Base-by-base conservation (phyloP, 345 rosid genomes). In the Melastoma malabathricum region DNA sequence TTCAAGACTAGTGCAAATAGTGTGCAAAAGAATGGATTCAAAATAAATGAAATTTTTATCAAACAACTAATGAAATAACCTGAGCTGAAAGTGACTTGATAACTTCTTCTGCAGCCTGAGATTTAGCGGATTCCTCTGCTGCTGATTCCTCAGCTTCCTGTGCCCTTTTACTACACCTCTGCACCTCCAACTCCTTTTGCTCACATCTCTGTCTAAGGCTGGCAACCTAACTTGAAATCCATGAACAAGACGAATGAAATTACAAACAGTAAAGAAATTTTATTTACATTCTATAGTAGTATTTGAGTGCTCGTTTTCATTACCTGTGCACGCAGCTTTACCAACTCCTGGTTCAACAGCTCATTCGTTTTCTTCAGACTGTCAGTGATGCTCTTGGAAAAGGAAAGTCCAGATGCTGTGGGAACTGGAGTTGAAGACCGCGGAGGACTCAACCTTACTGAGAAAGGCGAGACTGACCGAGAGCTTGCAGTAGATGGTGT, bases 281-380 rank as follows among this genome's bases (percentile, higher is more conserved):
- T 19, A 18, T 10, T 15, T 15, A 31, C 13, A 29, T 18, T 39
- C 17, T 29, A 31, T n/a, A 39, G 47, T 22, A 22, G 44, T 15
- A 15, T 22, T 25, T 23, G 10, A 44, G 20, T n/a, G 38, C 31
- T 2, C 15, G 14, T 10, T 14, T 3, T 18, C 31, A 31, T 50
- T 79, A 89, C 98, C 93, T 92, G 98, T 52, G 71, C 62, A n/a
- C 89, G 96, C 70, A 92, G 73, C 70, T 73, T 84, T 12, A 82
- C 66, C 55, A 87, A 82, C 67, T 92, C 98, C 55, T 84, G 95
- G 67, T 82, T 92, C 70, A 92, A 58, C 70, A 87, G 82, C 54
- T 84, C 95, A 68, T 87, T 92, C 18, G 95, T 87, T 68, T 87
- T 92, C 83, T 84, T 92, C 80, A 87, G 67, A 69, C 98, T 82